Percentiles rank a stretch among this genome's conserved stretches.
phyloP scores from a whole-genome alignment of 75 land plant genomes.

The Pinus taeda region DNA sequence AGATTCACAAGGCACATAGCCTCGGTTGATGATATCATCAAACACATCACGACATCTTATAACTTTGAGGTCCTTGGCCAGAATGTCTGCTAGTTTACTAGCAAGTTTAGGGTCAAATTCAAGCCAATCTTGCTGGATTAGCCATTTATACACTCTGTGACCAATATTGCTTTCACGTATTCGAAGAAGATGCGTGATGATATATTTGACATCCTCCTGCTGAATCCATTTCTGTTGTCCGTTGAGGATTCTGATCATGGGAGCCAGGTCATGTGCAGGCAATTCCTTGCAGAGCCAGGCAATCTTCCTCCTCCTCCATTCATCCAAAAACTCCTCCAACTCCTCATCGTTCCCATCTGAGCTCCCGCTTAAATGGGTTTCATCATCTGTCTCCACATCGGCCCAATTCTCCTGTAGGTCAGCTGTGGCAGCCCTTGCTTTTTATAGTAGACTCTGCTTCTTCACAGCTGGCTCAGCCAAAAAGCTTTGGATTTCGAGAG shows the following conservation, averaged over 20 bases:
- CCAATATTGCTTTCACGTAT: slow-evolving; percentile 62
- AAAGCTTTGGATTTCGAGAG: background rate
- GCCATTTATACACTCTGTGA: too few relatives aligned
- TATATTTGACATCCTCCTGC: slow-evolving; percentile 65
- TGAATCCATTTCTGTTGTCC: slow-evolving; percentile 79
- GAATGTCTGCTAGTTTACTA: too few relatives aligned
- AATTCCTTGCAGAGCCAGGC: slow-evolving; percentile 93
- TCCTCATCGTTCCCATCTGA: slow-evolving; percentile 28
- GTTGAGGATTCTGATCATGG: slow-evolving; percentile 64
- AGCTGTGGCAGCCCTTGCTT: background rate
- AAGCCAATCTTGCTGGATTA: too few relatives aligned
- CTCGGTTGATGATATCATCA: too few relatives aligned
- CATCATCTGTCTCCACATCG: background rate
- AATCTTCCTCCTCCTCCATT: slow-evolving; percentile 73
- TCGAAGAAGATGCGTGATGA: slow-evolving; percentile 65
- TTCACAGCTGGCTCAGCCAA: background rate
- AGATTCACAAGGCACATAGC: too few relatives aligned
- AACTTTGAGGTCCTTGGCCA: too few relatives aligned
- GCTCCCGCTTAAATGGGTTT: background rate
- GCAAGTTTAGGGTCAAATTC: too few relatives aligned
- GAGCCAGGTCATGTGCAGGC: slow-evolving; percentile 60
- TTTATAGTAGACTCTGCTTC: background rate
- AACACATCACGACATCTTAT: too few relatives aligned
- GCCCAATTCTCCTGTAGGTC: background rate
- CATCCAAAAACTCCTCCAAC: slow-evolving; percentile 61